Evolutionary conservation across 441 rosid species (phyloP), one percentile per base, ranked within the genome.

Genomic region (Daphne laureola): DNA sequence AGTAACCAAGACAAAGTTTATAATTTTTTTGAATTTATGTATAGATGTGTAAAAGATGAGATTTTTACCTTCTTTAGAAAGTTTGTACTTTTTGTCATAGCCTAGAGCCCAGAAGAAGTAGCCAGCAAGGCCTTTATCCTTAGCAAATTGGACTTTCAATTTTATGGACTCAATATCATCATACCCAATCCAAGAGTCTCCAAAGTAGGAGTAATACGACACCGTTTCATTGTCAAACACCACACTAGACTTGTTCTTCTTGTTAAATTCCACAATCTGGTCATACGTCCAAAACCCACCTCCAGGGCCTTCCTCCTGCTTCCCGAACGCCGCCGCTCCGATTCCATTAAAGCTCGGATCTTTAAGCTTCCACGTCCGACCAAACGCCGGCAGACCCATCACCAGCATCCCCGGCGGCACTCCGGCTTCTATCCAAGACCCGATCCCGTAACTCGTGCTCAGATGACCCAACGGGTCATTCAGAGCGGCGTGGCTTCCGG

Each of bases 51-150:
- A n/a, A n/a, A n/a, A n/a, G n/a, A n/a, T n/a, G n/a, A n/a, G n/a
- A n/a, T n/a, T n/a, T 31, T 6, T 64, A 77, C 77, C 80, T 56
- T 45, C 48, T 43, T 25, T 61, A 0, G 75, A 66, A 44, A 78
- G 51, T 4, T 58, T 66, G 59, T 68, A 67, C 14, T 67, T 44
- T 49, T 23, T 42, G 21, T 76, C 82, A 57, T 51, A 66, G 12
- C 79, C 77, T 3, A 76, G 60, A 23, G 74, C 79, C 82, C 81
- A 78, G 48, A 78, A 74, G 66, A 74, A 74, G 49, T 68, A 82
- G 5, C 84, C 82, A 17, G 69, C 64, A 51, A 79, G 59, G 45
- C 69, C 68, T 42, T 6, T 45, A 2, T 43, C 49, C 53, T 51
- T 52, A 0, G 79, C 82, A 45, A 53, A 73, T 16, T 2, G 51